Percentiles rank a stretch among this genome's conserved stretches.
These are phyloP conservation scores for Coniochaeta hoffmannii DNA, from an alignment of 2,329 filamentous ascomycete species.

Conservation along the genomic window DNA sequence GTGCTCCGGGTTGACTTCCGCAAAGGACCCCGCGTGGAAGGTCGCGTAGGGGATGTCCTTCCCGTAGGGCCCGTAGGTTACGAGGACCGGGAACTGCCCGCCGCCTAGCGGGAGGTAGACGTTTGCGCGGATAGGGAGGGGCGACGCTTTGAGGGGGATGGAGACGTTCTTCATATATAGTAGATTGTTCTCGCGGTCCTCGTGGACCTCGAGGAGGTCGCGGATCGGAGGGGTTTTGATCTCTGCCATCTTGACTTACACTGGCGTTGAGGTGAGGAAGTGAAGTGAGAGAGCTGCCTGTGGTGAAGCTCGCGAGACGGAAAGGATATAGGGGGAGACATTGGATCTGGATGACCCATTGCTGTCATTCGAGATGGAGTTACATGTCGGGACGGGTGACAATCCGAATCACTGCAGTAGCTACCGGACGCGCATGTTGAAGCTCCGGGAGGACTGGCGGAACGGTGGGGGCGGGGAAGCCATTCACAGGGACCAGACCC, in stretches of 20 bases:
- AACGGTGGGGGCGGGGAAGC: constrained; percentile 12
- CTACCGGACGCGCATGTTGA: neutral
- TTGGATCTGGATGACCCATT: neutral
- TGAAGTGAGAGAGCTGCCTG: neutral
- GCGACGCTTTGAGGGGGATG: constrained; percentile 17
- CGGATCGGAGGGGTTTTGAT: constrained; percentile 10
- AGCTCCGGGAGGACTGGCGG: constrained; percentile 3
- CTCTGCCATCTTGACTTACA: constrained; percentile 1
- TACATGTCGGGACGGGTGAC: neutral
- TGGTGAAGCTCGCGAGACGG: neutral
- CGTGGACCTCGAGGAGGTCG: constrained; percentile 10
- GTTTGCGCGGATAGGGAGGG: constrained; percentile 20
- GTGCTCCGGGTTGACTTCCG: constrained; percentile 46
- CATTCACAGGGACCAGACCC: neutral
- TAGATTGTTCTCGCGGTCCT: constrained; percentile 11
- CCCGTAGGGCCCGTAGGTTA: constrained; percentile 68
- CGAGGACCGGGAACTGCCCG: constrained; percentile 47
- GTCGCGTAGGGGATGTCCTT: constrained; percentile 61
- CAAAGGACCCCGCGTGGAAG: constrained; percentile 31
- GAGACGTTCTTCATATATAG: constrained; percentile 19
- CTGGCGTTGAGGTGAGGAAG: neutral
- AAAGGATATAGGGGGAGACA: neutral
- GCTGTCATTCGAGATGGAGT: neutral
- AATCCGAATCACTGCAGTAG: neutral
- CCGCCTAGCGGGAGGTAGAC: constrained; percentile 18